These are phyloP conservation scores for Xylaria sp. DNA, from an alignment of 2,329 filamentous ascomycete species.

Conservation along the genomic window DNA sequence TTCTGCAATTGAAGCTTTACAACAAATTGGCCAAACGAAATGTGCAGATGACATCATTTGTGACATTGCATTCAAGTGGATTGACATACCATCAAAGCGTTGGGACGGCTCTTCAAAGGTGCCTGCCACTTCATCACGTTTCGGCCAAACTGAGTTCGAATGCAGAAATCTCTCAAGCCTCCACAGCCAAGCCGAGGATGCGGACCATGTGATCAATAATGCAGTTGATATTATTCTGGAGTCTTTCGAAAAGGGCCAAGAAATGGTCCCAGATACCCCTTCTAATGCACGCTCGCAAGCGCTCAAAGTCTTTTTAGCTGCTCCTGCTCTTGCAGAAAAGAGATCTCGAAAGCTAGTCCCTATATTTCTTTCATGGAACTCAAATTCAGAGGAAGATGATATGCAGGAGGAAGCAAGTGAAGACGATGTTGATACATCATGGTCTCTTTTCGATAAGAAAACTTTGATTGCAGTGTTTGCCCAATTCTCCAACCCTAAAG, in stretches of 20 bases:
- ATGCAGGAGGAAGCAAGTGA: slow-evolving; percentile 38
- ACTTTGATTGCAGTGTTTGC: slow-evolving; percentile 83
- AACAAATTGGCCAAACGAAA: slow-evolving; percentile 76
- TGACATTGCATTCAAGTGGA: slow-evolving; percentile 80
- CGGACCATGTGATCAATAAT: slow-evolving; percentile 63
- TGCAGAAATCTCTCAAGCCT: slow-evolving; percentile 79
- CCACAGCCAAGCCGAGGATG: slow-evolving; percentile 59
- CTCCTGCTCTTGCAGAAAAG: slow-evolving; percentile 84
- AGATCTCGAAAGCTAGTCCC: slow-evolving; percentile 86
- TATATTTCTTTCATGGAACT: slow-evolving; percentile 84
- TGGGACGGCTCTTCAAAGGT: slow-evolving; percentile 59
- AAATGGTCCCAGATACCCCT: slow-evolving; percentile 60
- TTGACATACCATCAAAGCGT: slow-evolving; percentile 67
- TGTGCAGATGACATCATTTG: slow-evolving; percentile 78
- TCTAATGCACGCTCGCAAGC: slow-evolving; percentile 77
- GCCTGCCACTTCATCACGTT: slow-evolving; percentile 49
- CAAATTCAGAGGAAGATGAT: slow-evolving; percentile 59
- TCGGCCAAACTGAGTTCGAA: slow-evolving; percentile 77
- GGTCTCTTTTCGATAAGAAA: slow-evolving; percentile 85
- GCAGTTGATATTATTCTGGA: slow-evolving; percentile 68
- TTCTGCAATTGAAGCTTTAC: slow-evolving; percentile 79
- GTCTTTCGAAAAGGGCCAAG: slow-evolving; percentile 73
- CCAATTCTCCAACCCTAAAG: slow-evolving; percentile 86
- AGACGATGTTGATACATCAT: slow-evolving; percentile 54
- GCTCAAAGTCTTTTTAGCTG: slow-evolving; percentile 77